These are phyloP conservation scores for Bocquillonia castaneifolia DNA, from an alignment of 441 rosid genomes.

Conservation along the genomic window DNA sequence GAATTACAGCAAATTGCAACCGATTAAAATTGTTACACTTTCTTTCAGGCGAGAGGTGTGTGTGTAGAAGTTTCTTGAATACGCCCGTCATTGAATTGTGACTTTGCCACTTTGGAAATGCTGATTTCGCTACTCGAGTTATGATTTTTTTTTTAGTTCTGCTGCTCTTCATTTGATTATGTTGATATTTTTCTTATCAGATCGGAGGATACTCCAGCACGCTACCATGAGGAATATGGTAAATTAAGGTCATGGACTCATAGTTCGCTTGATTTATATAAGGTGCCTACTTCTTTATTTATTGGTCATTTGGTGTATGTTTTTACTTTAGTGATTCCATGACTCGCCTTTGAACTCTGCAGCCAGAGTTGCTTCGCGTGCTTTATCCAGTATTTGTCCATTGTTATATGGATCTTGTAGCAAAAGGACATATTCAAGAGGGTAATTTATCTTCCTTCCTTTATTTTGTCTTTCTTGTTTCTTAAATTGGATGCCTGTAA, in stretches of 20 bases:
- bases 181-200: slow-evolving; percentile 25
- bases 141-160: slow-evolving; percentile 6
- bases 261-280: slow-evolving; percentile 81
- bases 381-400: slow-evolving; percentile 94
- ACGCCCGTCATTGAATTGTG: too few relatives aligned
- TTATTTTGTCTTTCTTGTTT: slow-evolving; percentile 7
- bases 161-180: neutral
- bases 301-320: neutral
- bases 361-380: slow-evolving; percentile 93
- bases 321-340: neutral
- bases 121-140: slow-evolving; percentile 6
- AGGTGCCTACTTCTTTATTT: slow-evolving; percentile 37
- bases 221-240: slow-evolving; percentile 69
- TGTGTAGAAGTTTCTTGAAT: too few relatives aligned
- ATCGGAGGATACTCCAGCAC: slow-evolving; percentile 59
- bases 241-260: slow-evolving; percentile 85
- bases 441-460: slow-evolving; percentile 38
- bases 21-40: too few relatives aligned
- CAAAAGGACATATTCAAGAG: slow-evolving; percentile 76
- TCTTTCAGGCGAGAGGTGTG: neutral
- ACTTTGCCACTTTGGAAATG: neutral
- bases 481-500: neutral
- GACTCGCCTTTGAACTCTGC: slow-evolving; percentile 31
- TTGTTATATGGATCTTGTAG: slow-evolving; percentile 92
- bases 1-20: too few relatives aligned